A percentile compares a stretch with the other conserved stretches of the same genome.
These are phyloP conservation scores for Saccharomycopsis phalli DNA, from an alignment of 1,139 yeast species.

Conservation along the genomic window DNA sequence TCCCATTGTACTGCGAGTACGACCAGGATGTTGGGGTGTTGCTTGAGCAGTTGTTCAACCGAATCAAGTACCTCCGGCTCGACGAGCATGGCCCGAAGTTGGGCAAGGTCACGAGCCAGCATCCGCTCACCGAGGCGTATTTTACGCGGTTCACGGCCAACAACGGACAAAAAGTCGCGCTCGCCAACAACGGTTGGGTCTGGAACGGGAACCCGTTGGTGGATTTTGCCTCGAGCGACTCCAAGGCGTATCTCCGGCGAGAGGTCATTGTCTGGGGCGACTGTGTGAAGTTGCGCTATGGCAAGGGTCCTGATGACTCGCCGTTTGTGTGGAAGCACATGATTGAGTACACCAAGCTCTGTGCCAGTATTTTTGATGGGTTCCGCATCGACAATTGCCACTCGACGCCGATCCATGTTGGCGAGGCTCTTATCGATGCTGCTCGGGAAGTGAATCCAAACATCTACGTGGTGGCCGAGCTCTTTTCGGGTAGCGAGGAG, in stretches of 20 bases:
- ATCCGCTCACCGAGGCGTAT: conserved; percentile 76
- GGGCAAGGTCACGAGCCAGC: conserved; percentile 49
- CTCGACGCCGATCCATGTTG: conserved; percentile 93
- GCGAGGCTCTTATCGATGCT: conserved; percentile 76
- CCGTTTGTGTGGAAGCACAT: conserved; percentile 86
- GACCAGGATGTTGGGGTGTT: conserved; percentile 65
- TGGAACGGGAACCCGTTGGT: conserved; percentile 95
- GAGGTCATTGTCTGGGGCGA: conserved; percentile 98
- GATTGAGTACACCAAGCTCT: conserved; percentile 62
- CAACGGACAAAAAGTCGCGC: conserved; percentile 49
- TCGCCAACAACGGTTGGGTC: conserved; percentile 97
- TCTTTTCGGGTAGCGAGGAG: conserved; percentile 86
- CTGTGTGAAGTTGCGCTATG: conserved; percentile 89
- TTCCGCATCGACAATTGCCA: conserved; percentile 94
- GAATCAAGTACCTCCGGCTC: conserved; percentile 67
- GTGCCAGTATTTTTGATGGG: conserved; percentile 78
- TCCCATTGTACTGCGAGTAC: conserved; percentile 62
- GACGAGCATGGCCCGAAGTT: conserved; percentile 74
- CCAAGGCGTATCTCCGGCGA: conserved; percentile 78
- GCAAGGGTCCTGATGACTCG: conserved; percentile 65
- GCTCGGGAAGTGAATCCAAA: conserved; percentile 83
- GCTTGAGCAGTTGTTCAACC: conserved; percentile 57
- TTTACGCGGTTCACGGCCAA: conserved; percentile 59
- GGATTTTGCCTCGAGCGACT: conserved; percentile 77
- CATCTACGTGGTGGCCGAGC: conserved; percentile 86